Evolutionary conservation across 1,284 basidiomycete species (phyloP).

Genomic region (Entoloma clypeatum): DNA sequence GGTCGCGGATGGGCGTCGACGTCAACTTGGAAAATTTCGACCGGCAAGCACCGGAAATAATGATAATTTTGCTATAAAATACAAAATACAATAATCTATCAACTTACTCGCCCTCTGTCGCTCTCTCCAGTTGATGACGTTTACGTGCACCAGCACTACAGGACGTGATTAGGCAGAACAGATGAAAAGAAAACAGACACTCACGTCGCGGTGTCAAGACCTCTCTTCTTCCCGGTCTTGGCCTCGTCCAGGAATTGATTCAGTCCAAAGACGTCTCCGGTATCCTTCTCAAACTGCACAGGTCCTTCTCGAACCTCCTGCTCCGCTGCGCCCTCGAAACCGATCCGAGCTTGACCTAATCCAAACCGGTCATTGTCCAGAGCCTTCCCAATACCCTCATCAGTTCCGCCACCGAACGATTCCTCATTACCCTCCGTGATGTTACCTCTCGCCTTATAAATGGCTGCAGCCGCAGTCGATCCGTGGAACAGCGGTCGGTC

Average conservation of each 20-base stretch:
- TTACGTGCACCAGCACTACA: slow-evolving; percentile 61
- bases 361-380: slow-evolving; percentile 94
- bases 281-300: slow-evolving; percentile 99
- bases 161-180: slow-evolving; percentile 17
- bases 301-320: slow-evolving; percentile 87
- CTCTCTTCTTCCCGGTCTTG: slow-evolving; percentile 89
- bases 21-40: slow-evolving; percentile 7
- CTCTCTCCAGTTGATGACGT: slow-evolving; percentile 68
- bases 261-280: slow-evolving; percentile 95
- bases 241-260: slow-evolving; percentile 98
- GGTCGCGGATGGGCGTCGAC: not conserved
- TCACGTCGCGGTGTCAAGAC: slow-evolving; percentile 73
- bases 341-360: slow-evolving; percentile 79
- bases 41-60: slow-evolving; percentile 15
- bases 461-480: slow-evolving; percentile 92
- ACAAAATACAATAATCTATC: slow-evolving; percentile 9
- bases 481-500: slow-evolving; percentile 96
- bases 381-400: slow-evolving; percentile 88
- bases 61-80: slow-evolving; percentile 15
- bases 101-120: slow-evolving; percentile 50
- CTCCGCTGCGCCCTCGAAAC: slow-evolving; percentile 85
- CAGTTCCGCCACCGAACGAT: slow-evolving; percentile 89
- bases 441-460: slow-evolving; percentile 91
- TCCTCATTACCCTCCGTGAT: slow-evolving; percentile 84
- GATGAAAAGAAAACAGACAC: slow-evolving; percentile 28